Conservation (phyloP, 257 asterid genomes). For the Solanum chaucha region DNA sequence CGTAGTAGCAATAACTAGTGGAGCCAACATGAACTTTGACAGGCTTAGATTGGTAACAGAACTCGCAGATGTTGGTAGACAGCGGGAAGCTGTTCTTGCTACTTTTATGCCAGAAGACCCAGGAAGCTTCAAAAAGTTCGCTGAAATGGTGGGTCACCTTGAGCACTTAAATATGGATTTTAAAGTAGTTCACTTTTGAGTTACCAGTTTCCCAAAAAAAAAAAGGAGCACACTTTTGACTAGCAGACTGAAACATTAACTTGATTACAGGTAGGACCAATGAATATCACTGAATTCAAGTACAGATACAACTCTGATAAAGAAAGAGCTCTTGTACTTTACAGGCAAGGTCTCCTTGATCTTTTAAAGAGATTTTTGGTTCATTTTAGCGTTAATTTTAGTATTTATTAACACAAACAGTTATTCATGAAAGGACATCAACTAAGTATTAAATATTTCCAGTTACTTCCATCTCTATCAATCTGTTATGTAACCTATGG, state of each 20-base stretch:
- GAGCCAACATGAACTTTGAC: constrained; percentile 97
- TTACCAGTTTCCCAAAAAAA: not conserved
- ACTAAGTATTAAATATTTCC: not conserved
- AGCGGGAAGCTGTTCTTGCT: constrained; percentile 77
- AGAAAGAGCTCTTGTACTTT: constrained; percentile 62
- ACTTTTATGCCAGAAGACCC: constrained; percentile 74
- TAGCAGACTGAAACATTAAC: not conserved
- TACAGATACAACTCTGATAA: constrained; percentile 62
- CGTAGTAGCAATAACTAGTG: constrained; percentile 85
- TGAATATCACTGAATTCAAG: constrained; percentile 79
- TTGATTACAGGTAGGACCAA: constrained; percentile 68
- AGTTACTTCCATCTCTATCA: not conserved
- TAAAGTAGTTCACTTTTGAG: not conserved
- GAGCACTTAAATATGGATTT: not conserved
- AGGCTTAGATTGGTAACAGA: constrained; percentile 89
- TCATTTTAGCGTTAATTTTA: not conserved
- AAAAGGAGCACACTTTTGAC: not conserved
- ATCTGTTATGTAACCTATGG: not conserved
- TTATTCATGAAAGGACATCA: not conserved
- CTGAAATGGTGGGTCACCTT: constrained; percentile 51
- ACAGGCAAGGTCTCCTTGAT: constrained; percentile 46
- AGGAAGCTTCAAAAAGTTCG: constrained; percentile 64
- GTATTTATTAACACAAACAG: not conserved
- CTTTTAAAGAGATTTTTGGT: not conserved
- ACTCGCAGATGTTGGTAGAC: constrained; percentile 87